Evolutionary conservation across 1,284 basidiomycete genomes (phyloP), one percentile per base, ranked within the genome.

Genomic region (Fomitopsis schrenkii): DNA sequence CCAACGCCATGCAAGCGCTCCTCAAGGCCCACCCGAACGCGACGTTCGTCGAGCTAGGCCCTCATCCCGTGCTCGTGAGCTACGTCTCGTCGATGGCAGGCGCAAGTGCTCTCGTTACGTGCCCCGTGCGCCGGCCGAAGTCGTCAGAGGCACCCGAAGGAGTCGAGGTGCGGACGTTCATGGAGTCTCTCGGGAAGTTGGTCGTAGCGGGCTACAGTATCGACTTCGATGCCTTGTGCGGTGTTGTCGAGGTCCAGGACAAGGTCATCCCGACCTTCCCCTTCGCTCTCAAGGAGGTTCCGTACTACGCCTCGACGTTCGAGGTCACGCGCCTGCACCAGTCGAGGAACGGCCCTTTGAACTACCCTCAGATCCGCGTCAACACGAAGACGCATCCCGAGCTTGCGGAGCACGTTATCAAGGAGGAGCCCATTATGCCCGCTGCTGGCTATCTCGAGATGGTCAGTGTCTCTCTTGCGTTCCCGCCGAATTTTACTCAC

Each of bases 391-490:
- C 75, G 2, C 78, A 79, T 62, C 77, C 77, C 0, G 66, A 60
- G 4, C 63, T 80, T 2, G 75, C 74, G 0, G 71, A 78, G 36
- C 80, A 81, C 64, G 67, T 79, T 42, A 76, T 81, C 57, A 72
- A 72, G 36, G 68, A 65, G 19, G 72, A 79, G 56, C 74, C 79
- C 0, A 80, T 81, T 59, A 75, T 82, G 72, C 79, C 80, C 1
- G 79, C 78, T 1, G 71, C 79, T 15, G 80, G 76, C 3, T 81
- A 71, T 59, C 59, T 81, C 3, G 80, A 81, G 61, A 77, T 79
- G 75, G 79, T 80, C 62, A 26, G 67, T 41, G 9, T 40, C 22
- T 40, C 26, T 1, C 35, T 10, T 19, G n/a, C 54, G 6, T 3
- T 7, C 14, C 12, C 2, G 12, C 48, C 12, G 22, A 17, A 10